These are phyloP conservation scores for Escovopsis weberi DNA, from an alignment of 2,329 filamentous ascomycete species.

Conservation along the genomic window DNA sequence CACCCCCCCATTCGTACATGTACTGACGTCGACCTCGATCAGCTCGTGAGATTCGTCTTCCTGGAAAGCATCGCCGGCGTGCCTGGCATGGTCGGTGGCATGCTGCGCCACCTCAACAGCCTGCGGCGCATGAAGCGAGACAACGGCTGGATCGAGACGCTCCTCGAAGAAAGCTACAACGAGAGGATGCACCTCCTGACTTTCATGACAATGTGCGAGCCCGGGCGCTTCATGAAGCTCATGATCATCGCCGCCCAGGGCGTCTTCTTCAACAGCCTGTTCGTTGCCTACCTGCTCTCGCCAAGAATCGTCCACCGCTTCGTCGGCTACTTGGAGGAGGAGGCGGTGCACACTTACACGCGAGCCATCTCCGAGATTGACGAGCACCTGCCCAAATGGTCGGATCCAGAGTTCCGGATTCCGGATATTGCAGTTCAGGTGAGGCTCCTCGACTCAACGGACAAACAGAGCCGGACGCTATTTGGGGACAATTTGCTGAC, in stretches of 20 bases:
- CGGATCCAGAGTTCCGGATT: constrained; percentile 50
- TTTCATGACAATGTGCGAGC: constrained; percentile 73
- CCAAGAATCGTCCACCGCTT: constrained; percentile 87
- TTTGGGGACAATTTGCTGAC: too few relatives aligned
- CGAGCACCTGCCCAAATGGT: constrained; percentile 64
- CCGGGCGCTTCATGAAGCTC: constrained; percentile 73
- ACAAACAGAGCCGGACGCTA: too few relatives aligned
- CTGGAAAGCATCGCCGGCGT: constrained; percentile 90
- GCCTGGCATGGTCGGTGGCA: constrained; percentile 91
- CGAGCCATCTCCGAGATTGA: constrained; percentile 80
- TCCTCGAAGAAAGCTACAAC: constrained; percentile 83
- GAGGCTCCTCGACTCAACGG: constrained; percentile 4
- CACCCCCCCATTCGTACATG: not conserved
- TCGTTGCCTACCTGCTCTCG: constrained; percentile 74
- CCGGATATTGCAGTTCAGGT: constrained; percentile 72
- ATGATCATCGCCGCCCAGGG: constrained; percentile 89
- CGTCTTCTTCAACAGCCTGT: constrained; percentile 92
- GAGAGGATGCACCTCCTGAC: constrained; percentile 87
- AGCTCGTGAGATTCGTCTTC: constrained; percentile 76
- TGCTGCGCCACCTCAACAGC: constrained; percentile 77
- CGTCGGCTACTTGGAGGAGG: constrained; percentile 93
- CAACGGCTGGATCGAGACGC: constrained; percentile 91
- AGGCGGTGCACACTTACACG: constrained; percentile 91
- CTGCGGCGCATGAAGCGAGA: constrained; percentile 78
- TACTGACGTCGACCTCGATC: not conserved